Evolutionary conservation across 2,329 filamentous ascomycete genomes (phyloP), one percentile per base, ranked within the genome.

Genomic region (Hypomyces rosellus): DNA sequence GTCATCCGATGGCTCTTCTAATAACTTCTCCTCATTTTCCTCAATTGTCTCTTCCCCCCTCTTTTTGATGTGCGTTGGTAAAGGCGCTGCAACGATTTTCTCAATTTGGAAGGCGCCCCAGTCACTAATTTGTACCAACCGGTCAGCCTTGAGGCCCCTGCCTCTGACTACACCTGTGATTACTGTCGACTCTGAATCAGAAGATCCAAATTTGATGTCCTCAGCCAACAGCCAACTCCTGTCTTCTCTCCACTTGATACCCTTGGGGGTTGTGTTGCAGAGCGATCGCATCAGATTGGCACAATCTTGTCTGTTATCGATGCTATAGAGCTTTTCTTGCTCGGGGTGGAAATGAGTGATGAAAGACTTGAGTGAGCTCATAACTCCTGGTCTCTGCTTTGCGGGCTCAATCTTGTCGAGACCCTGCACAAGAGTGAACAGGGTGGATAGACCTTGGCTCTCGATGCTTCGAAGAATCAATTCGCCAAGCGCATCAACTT

Each of bases 211-310:
- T 58, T 80, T 72, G 48, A 96, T 75, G 25, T 91, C 80, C 57
- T 99, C 93, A 4, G 92, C 82, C 51, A 96, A 73, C 85, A 99
- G 89, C 88, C 93, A 99, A 61, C 90, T 95, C 59, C 93, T 81
- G 57, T 96, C 89, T 47, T 99, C 93, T 60, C 93, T 82, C 93
- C 93, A 99, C 55, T 85, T 76, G n/a, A 99, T 81, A 1, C 93
- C 93, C 72, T 95, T 97, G 11, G 93, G 92, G 40, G 86, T 90
- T 34, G 87, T 89, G 56, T 85, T 96, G 75, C 93, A 99, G 14
- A 99, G 73, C 25, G 90, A 92, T 47, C 95, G 82, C 69, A 97
- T 87, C 36, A 95, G 74, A 65, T 96, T 97, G 46, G 89, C 82
- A 65, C 88, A 92, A 66, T 99, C 93, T 64, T 96, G 90, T 63